Evolutionary conservation across 192 early-diverging fungal species (phyloP).

Genomic region (Coemansia sp.): DNA sequence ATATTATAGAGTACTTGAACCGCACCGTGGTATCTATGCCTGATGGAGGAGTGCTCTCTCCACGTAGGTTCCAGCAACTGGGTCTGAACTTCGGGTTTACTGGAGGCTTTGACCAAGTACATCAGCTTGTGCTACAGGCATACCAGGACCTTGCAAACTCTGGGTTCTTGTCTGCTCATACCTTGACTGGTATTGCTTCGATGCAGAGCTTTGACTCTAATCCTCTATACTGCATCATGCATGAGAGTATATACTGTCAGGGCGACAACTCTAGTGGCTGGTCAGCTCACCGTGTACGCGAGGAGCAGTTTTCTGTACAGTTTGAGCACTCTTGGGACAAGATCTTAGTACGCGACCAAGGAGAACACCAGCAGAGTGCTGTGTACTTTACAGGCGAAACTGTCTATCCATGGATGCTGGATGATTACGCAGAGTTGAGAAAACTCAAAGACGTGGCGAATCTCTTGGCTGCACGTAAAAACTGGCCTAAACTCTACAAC

Average conservation of each 20-base stretch:
- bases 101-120: conserved; percentile 62
- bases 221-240: conserved; percentile 62
- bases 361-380: conserved; percentile 10
- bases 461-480: conserved; percentile 53
- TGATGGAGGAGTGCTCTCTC: conserved; percentile 60
- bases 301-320: conserved; percentile 44
- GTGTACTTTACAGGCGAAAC: conserved; percentile 67
- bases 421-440: conserved; percentile 61
- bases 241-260: conserved; percentile 67
- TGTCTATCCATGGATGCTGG: conserved; percentile 70
- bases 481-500: conserved; percentile 60
- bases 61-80: conserved; percentile 65
- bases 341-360: conserved; percentile 16
- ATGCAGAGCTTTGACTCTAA: conserved; percentile 55
- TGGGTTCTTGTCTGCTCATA: conserved; percentile 37
- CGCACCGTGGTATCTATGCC: conserved; percentile 48
- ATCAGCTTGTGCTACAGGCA: conserved; percentile 53
- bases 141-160: conserved; percentile 42
- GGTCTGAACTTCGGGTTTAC: conserved; percentile 60
- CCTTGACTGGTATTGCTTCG: conserved; percentile 38
- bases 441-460: conserved; percentile 57
- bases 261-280: conserved; percentile 54
- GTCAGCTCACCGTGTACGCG: conserved; percentile 58
- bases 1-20: conserved; percentile 56
- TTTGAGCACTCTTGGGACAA: conserved; percentile 50